phyloP scores from a whole-genome alignment of 2,329 filamentous ascomycete species.

The Penicillium sclerotigenum region DNA sequence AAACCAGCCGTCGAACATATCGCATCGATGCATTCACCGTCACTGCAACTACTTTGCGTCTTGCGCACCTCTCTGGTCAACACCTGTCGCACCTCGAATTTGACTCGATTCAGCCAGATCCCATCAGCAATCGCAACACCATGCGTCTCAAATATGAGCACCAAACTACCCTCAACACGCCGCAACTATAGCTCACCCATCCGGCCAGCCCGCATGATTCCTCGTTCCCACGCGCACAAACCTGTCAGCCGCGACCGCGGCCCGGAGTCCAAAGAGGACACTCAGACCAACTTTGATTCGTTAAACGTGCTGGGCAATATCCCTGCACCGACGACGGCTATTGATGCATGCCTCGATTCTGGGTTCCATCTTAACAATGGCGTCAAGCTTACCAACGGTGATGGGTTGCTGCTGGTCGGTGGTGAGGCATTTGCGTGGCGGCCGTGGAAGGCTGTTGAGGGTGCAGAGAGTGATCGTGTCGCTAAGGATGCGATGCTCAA shows the following conservation, averaged over 20 bases:
- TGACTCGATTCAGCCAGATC: slow-evolving; percentile 12
- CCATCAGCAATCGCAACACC: slow-evolving; percentile 5
- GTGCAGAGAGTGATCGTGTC: slow-evolving; percentile 30
- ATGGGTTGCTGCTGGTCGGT: slow-evolving; percentile 73
- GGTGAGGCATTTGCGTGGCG: slow-evolving; percentile 88
- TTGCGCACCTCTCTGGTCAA: slow-evolving; percentile 36
- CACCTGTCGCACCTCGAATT: slow-evolving; percentile 10
- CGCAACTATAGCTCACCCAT: slow-evolving; percentile 28
- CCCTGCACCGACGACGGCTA: slow-evolving; percentile 72
- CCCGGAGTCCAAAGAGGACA: slow-evolving; percentile 58
- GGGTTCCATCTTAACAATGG: slow-evolving; percentile 88
- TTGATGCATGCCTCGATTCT: slow-evolving; percentile 76
- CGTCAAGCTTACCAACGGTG: slow-evolving; percentile 63
- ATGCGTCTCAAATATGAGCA: slow-evolving; percentile 1
- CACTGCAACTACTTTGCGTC: slow-evolving; percentile 42
- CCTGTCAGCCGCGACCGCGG: slow-evolving; percentile 55
- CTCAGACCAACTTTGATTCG: slow-evolving; percentile 67
- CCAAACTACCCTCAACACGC: slow-evolving; percentile 7
- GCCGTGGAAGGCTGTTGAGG: slow-evolving; percentile 63
- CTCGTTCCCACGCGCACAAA: slow-evolving; percentile 35
- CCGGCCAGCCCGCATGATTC: slow-evolving; percentile 33
- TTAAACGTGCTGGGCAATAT: slow-evolving; percentile 76
- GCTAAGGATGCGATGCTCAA: slow-evolving; percentile 60
- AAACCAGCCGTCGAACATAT: background rate
- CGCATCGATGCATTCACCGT: slow-evolving; percentile 39